Conservation (phyloP, 768 basidiomycete species). For the Tremella fuciformis region DNA sequence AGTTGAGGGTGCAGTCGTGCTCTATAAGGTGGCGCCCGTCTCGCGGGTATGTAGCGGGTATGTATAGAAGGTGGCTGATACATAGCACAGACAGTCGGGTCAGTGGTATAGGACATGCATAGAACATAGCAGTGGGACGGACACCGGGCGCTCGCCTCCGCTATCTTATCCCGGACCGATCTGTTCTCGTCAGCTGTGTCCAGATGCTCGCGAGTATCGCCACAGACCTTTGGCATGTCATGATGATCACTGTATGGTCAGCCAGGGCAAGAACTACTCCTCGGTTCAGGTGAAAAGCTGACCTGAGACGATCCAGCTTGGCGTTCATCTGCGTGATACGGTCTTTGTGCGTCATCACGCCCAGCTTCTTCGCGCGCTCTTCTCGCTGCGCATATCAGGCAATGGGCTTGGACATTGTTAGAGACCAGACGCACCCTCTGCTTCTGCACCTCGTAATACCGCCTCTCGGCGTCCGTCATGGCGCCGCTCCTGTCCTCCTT, state of each 20-base stretch:
- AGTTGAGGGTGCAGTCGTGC: too few relatives aligned
- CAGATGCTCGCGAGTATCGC: not conserved
- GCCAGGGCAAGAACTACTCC: not conserved
- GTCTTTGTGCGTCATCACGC: slow-evolving; percentile 49
- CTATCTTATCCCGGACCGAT: slow-evolving; percentile 8
- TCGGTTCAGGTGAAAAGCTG: slow-evolving; percentile 14
- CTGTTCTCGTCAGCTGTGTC: not conserved
- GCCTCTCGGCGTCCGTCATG: slow-evolving; percentile 50
- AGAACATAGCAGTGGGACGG: not conserved
- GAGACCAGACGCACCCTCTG: slow-evolving; percentile 39
- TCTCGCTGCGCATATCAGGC: slow-evolving; percentile 32
- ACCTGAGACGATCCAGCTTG: slow-evolving; percentile 47
- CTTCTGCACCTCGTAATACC: slow-evolving; percentile 47
- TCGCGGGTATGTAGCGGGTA: too few relatives aligned
- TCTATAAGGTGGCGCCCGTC: too few relatives aligned
- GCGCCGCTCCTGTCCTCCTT: slow-evolving; percentile 12
- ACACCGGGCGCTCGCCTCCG: not conserved
- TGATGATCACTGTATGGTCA: slow-evolving; percentile 45
- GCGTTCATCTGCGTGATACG: slow-evolving; percentile 47
- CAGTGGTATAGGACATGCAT: slow-evolving; percentile 2
- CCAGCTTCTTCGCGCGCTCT: slow-evolving; percentile 42
- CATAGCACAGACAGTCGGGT: too few relatives aligned
- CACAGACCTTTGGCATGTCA: slow-evolving; percentile 50
- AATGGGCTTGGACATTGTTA: not conserved
- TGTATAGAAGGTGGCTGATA: too few relatives aligned